A percentile compares a stretch with the other conserved stretches of the same genome.
Evolutionary conservation across 805 yeast species (phyloP).

Genomic region (Zygoascus ofunaensis): DNA sequence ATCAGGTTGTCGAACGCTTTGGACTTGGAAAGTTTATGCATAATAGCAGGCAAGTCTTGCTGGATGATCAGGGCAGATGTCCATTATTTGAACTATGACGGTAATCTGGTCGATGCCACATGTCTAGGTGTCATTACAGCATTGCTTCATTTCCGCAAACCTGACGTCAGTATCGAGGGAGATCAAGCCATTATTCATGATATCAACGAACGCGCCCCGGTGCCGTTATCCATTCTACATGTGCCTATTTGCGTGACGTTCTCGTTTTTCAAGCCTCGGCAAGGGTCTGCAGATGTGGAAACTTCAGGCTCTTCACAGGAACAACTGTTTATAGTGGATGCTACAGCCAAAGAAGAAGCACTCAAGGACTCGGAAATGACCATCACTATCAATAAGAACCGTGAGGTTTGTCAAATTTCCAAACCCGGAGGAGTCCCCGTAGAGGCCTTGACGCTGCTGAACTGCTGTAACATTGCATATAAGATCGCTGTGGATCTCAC

Average conservation of each 20-base stretch:
- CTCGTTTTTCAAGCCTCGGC: slow-evolving; percentile 63
- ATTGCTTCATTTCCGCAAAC: slow-evolving; percentile 70
- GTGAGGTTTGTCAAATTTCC: slow-evolving; percentile 81
- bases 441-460: slow-evolving; percentile 58
- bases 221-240: slow-evolving; percentile 75
- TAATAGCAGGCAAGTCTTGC: slow-evolving; percentile 81
- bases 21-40: slow-evolving; percentile 84
- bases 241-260: slow-evolving; percentile 85
- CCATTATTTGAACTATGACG: slow-evolving; percentile 83
- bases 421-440: slow-evolving; percentile 87
- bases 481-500: slow-evolving; percentile 55
- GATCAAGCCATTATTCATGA: slow-evolving; percentile 50
- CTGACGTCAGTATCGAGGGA: slow-evolving; percentile 60
- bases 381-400: slow-evolving; percentile 77
- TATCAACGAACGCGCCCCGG: slow-evolving; percentile 74
- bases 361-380: slow-evolving; percentile 73
- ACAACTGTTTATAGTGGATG: slow-evolving; percentile 47
- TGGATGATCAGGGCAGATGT: slow-evolving; percentile 90
- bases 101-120: slow-evolving; percentile 83
- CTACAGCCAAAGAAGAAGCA: slow-evolving; percentile 66
- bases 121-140: slow-evolving; percentile 88
- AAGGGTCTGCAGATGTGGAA: slow-evolving; percentile 41
- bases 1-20: slow-evolving; percentile 83
- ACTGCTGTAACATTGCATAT: slow-evolving; percentile 60
- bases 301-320: slow-evolving; percentile 30